Evolutionary conservation across 2,329 filamentous ascomycete genomes (phyloP).

Genomic region (Botrytis fragariae): DNA sequence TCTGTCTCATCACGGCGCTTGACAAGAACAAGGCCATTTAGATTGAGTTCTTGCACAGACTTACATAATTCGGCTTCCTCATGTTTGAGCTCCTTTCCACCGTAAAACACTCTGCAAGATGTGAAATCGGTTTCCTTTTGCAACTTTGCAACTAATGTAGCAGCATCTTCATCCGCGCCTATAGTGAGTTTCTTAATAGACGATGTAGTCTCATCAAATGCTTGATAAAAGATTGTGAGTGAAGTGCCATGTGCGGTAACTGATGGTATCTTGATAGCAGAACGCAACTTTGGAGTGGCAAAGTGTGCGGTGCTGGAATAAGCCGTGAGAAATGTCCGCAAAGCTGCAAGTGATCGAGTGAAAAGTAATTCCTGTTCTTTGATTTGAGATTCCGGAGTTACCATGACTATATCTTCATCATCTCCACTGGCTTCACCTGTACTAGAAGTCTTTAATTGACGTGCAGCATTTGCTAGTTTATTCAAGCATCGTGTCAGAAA

Average conservation of each 20-base stretch:
- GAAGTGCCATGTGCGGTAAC: slow-evolving; percentile 59
- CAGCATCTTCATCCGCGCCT: slow-evolving; percentile 67
- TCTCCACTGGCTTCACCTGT: slow-evolving; percentile 46
- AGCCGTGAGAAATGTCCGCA: slow-evolving; percentile 64
- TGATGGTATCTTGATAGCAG: slow-evolving; percentile 51
- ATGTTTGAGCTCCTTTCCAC: slow-evolving; percentile 63
- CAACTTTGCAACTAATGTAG: slow-evolving; percentile 66
- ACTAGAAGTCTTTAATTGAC: slow-evolving; percentile 50
- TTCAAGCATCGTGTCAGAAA: slow-evolving; percentile 72
- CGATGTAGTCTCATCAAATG: slow-evolving; percentile 60
- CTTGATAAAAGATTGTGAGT: slow-evolving; percentile 70
- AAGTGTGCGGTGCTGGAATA: slow-evolving; percentile 61
- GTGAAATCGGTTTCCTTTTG: slow-evolving; percentile 70
- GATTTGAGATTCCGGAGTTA: slow-evolving; percentile 48
- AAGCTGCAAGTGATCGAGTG: slow-evolving; percentile 64
- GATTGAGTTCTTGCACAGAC: slow-evolving; percentile 66
- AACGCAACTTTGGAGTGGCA: slow-evolving; percentile 55
- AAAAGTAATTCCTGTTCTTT: slow-evolving; percentile 61
- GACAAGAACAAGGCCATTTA: slow-evolving; percentile 66
- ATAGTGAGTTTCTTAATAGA: slow-evolving; percentile 63
- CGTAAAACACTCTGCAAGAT: slow-evolving; percentile 70
- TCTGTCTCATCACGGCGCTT: slow-evolving; percentile 54
- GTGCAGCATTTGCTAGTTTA: slow-evolving; percentile 64
- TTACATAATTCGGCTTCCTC: slow-evolving; percentile 56
- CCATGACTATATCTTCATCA: slow-evolving; percentile 53